Evolutionary conservation across 2,329 filamentous ascomycete species (phyloP).

Genomic region (Xylaria sp.): DNA sequence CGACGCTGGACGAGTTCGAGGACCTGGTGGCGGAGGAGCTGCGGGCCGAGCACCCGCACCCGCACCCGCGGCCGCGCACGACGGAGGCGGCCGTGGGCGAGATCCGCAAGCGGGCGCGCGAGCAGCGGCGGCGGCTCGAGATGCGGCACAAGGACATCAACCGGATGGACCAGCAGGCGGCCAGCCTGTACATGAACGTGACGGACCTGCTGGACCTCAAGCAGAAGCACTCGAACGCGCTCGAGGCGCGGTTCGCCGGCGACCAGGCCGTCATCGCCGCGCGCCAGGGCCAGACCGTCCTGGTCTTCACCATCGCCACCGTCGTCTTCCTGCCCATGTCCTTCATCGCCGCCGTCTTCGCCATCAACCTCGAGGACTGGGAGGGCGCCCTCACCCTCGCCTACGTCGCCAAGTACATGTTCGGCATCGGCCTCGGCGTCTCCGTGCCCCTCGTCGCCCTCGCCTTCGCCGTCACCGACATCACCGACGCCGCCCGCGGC

Average conservation of each 20-base stretch:
- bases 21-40: conserved; percentile 43
- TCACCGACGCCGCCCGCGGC: conserved; percentile 29
- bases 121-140: conserved; percentile 61
- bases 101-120: conserved; percentile 56
- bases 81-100: conserved; percentile 43
- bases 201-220: conserved; percentile 68
- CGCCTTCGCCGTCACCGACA: conserved; percentile 43
- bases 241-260: conserved; percentile 63
- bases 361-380: conserved; percentile 52
- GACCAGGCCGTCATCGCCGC: conserved; percentile 65
- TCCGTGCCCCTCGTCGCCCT: conserved; percentile 43
- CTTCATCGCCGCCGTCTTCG: conserved; percentile 48
- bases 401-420: conserved; percentile 59
- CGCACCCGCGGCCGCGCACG: too few relatives aligned
- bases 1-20: conserved; percentile 51
- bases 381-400: conserved; percentile 44
- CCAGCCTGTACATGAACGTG: conserved; percentile 61
- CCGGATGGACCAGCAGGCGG: conserved; percentile 65
- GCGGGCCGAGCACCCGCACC: conserved; percentile 25
- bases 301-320: conserved; percentile 50
- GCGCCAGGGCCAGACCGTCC: conserved; percentile 48
- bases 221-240: conserved; percentile 69
- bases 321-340: conserved; percentile 49
- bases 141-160: conserved; percentile 62
- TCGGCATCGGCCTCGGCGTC: conserved; percentile 45